These are phyloP conservation scores for Lactifluus rugatus DNA, from an alignment of 768 basidiomycete genomes.

Conservation along the genomic window DNA sequence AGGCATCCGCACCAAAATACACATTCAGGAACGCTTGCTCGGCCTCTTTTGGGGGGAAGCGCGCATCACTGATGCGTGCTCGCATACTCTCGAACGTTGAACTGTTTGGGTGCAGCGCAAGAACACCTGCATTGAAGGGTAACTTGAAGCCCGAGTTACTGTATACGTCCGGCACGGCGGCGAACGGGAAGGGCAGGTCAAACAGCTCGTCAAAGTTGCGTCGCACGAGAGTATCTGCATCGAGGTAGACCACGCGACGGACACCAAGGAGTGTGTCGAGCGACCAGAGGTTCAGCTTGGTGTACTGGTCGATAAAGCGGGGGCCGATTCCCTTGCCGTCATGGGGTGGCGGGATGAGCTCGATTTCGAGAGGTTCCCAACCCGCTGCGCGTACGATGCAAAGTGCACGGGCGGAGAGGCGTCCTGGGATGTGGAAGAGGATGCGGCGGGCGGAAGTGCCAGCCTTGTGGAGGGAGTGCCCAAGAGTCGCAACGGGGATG, in stretches of 20 bases:
- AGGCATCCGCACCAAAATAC: slow-evolving; percentile 28
- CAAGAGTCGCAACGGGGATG: slow-evolving; percentile 27
- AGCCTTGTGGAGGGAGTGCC: slow-evolving; percentile 25
- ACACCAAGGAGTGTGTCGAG: slow-evolving; percentile 26
- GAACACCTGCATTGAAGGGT: slow-evolving; percentile 32
- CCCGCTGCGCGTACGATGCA: slow-evolving; percentile 33
- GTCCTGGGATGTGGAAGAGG: slow-evolving; percentile 28
- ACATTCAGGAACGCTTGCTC: slow-evolving; percentile 36
- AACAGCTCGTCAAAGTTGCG: slow-evolving; percentile 39
- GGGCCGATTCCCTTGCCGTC: slow-evolving; percentile 28
- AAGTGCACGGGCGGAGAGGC: slow-evolving; percentile 31
- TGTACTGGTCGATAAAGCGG: slow-evolving; percentile 35
- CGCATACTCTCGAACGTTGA: slow-evolving; percentile 26
- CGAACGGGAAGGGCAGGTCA: slow-evolving; percentile 32
- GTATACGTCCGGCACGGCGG: slow-evolving; percentile 34
- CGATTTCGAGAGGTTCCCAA: slow-evolving; percentile 31
- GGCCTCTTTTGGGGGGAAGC: slow-evolving; percentile 31
- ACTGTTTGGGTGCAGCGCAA: slow-evolving; percentile 27
- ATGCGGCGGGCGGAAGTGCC: slow-evolving; percentile 28
- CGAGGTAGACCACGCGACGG: slow-evolving; percentile 31
- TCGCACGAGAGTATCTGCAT: slow-evolving; percentile 36
- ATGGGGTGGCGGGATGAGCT: slow-evolving; percentile 32
- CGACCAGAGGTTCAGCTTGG: slow-evolving; percentile 35
- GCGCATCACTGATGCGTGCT: slow-evolving; percentile 31
- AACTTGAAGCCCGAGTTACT: slow-evolving; percentile 28